These are phyloP conservation scores for Termitomyces bulborhizus DNA, from an alignment of 768 basidiomycete species.

Conservation along the genomic window DNA sequence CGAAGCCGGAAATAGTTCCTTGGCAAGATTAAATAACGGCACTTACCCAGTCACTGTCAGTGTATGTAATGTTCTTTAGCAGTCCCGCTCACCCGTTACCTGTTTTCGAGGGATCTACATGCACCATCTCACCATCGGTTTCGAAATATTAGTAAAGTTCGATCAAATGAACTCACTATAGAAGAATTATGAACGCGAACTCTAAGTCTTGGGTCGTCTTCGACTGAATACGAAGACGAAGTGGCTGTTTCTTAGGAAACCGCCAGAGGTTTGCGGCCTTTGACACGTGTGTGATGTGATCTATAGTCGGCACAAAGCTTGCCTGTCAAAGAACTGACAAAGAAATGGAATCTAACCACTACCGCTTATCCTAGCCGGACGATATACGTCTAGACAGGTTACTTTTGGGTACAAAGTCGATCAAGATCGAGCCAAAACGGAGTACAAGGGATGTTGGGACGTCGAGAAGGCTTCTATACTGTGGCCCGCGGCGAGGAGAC, in stretches of 20 bases:
- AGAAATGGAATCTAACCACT: not conserved
- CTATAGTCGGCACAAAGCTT: not conserved
- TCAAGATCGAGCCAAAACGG: not conserved
- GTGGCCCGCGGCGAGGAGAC: not conserved
- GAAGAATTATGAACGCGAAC: not conserved
- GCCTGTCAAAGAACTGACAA: not conserved
- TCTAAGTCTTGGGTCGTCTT: not conserved
- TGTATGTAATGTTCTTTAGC: not conserved
- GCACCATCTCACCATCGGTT: not conserved
- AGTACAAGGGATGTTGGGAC: not conserved
- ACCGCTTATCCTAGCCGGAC: not conserved
- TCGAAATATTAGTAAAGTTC: not conserved
- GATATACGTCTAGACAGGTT: not conserved
- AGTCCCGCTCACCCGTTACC: not conserved
- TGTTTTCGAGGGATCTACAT: slow-evolving; percentile 1
- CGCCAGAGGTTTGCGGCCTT: not conserved
- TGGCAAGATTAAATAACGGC: not conserved
- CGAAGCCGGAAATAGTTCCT: not conserved
- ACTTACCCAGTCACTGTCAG: not conserved
- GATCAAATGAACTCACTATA: slow-evolving; percentile 3
- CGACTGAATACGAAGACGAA: not conserved
- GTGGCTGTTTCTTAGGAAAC: not conserved
- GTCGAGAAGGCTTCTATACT: not conserved
- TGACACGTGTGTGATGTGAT: not conserved
- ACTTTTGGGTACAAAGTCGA: not conserved